These are phyloP conservation scores for Pyrrhoderma noxium DNA, from an alignment of 1,284 basidiomycete species.

Conservation along the genomic window DNA sequence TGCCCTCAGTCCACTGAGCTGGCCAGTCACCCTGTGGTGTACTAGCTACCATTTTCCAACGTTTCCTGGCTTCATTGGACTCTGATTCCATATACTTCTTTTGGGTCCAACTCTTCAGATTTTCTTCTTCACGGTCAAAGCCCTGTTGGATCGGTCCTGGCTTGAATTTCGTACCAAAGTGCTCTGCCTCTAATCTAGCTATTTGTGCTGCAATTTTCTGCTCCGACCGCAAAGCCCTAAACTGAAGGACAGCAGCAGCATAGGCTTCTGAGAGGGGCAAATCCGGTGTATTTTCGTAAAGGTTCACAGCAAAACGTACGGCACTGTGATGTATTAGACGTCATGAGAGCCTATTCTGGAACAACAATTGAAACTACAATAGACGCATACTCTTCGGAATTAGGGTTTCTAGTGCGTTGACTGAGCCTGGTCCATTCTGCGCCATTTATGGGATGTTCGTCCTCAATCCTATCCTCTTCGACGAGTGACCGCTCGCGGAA, in stretches of 20 bases:
- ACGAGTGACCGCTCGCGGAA: constrained; percentile 76
- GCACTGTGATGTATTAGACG: constrained; percentile 48
- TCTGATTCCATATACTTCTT: constrained; percentile 50
- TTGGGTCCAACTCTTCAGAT: constrained; percentile 51
- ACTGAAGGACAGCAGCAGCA: constrained; percentile 72
- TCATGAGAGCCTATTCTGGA: constrained; percentile 20
- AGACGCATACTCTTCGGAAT: constrained; percentile 79
- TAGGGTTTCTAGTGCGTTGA: constrained; percentile 79
- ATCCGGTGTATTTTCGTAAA: constrained; percentile 55
- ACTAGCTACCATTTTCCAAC: constrained; percentile 65
- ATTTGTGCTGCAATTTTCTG: constrained; percentile 73
- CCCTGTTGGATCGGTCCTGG: constrained; percentile 53
- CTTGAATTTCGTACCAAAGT: constrained; percentile 67
- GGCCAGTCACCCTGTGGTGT: constrained; percentile 29
- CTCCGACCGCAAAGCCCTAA: constrained; percentile 78
- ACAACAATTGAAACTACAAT: constrained; percentile 1
- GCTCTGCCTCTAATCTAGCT: constrained; percentile 76
- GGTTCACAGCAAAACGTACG: constrained; percentile 73
- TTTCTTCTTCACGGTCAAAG: constrained; percentile 55
- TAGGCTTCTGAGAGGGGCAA: constrained; percentile 79
- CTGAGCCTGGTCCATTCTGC: constrained; percentile 65
- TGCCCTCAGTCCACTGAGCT: constrained; percentile 57
- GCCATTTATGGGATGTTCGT: constrained; percentile 52
- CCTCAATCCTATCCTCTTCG: constrained; percentile 56
- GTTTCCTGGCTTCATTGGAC: constrained; percentile 57